Base-by-base conservation (phyloP, 192 early-diverging fungal species). In the Backusella mclennaniae region DNA sequence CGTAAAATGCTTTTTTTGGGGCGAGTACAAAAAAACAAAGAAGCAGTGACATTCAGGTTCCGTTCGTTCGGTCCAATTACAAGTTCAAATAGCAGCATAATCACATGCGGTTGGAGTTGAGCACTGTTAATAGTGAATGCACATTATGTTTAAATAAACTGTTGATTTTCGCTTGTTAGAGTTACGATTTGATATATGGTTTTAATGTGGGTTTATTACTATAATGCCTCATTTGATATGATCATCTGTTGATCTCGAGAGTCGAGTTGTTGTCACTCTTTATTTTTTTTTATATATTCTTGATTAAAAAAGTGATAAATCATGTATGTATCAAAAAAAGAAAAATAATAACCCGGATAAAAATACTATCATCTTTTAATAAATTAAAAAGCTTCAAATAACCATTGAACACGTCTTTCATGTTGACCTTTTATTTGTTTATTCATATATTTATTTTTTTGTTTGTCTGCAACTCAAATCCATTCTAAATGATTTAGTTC, bases 21-120 rank as follows among this genome's bases (percentile, higher is more conserved):
- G 56, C 26, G 56, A 63, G 56, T 63, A 63, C 56, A 63, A 63
- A 63, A 56, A 21, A 63, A 63, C 26, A 63, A 63, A 56, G 53
- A 56, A 63, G 56, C 56, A 63, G 56, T 63, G 56, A 63, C 56
- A 63, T 63, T 63, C 23, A 63, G 56, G 56, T 63, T 63, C 56
- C 56, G 56, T 63, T 59, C 56, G 23, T 59, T 63, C 12, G 56
- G 56, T 29, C 56, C 56, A 59, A 59, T 59, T 23, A 59, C 23
- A 59, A 26, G 11, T 26, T 4, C 23, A 29, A 59, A 2, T 4
- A 12, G 26, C 8, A 59, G 56, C 23, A 63, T 63, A 63, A 63
- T 63, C 56, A 63, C 56, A 63, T 63, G 56, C 56, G 12, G 23
- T 56, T 56, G 56, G 23, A 29, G 26, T 21, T 21, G 26, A 63